Base-by-base conservation (phyloP, 371 early-diverging fungal genomes). In the Chytridium lagenaria region DNA sequence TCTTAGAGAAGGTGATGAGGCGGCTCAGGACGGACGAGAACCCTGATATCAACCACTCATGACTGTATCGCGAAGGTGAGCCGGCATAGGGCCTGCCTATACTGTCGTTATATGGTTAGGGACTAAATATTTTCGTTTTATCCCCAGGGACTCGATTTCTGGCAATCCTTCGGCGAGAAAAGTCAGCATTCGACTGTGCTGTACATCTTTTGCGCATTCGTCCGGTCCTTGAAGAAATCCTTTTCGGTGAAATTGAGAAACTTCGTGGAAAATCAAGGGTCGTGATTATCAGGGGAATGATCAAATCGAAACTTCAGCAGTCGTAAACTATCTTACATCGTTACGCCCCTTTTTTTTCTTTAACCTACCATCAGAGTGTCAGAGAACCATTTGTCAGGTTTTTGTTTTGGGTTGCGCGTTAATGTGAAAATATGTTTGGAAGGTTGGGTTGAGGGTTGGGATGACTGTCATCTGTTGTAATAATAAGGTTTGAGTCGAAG, bases 161-260 rank as follows among this genome's bases (percentile, higher is more conserved):
- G 28, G 59, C 1, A 65, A 68, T n/a, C 19, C 75, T 23, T 66
- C 65, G 19, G 50, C 49, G 15, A 71, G 79, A 5, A n/a, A 75
- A 72, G 51, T n/a, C 73, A 1, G 79, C 79, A 1, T 75, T 75
- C 64, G 75, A 75, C n/a, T 75, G 65, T 26, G 69, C 75, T 12
- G 59, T 74, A 3, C 55, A 68, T 31, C 7, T 74, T 30, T 16
- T 55, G 19, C 10, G 70, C 49, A 59, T 10, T 3, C 12, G 63
- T 2, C 50, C 49, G 12, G 34, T 1, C 23, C 16, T 55, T 63
- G 19, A 22, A 34, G 63, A 55, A 70, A 15, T 66, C 59, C 38
- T 63, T 23, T 63, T 63, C 51, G 34, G 10, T 1, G 36, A n/a
- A 7, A 69, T 78, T 31, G 50, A 50, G 23, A 10, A 7, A 30